Evolutionary conservation across 768 basidiomycete genomes (phyloP), one percentile per base, ranked within the genome.

Genomic region (Lentinus tigrinus): DNA sequence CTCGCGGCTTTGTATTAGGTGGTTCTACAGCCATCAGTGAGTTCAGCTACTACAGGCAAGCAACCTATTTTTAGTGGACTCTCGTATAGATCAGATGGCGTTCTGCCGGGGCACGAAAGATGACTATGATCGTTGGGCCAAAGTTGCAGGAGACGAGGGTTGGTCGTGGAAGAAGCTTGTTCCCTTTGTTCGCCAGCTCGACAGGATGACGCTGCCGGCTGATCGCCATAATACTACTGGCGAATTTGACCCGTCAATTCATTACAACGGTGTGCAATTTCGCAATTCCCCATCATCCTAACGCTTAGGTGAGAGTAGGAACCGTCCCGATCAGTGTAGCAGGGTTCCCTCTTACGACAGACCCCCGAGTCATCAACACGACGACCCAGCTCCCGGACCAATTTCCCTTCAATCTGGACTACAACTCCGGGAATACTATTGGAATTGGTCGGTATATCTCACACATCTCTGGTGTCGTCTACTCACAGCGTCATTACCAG

Each of bases 71-170:
- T 7, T 4, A 46, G n/a, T 28, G 3, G 13, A 17, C 21, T n/a
- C 28, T 16, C 44, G 14, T 21, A 14, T 16, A 57, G 56, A 57
- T 27, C 34, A 24, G 4, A 57, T 57, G 56, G 21, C 37, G 1
- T 57, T 43, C 48, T 51, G 39, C n/a, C 39, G 49, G 6, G 56
- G 56, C 2, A 44, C 56, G 17, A 23, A 40, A 3, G 23, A 44
- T 65, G 69, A 72, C 52, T 62, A 43, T 6, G 60, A 70, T 44
- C 57, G 62, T 13, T 63, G 34, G n/a, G 69, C 70, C 0, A 38
- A 37, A 6, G 26, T 65, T 8, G 65, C 67, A n/a, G 68, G 63
- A 10, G 69, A 71, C 50, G 9, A 37, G 13, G 66, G 68, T 1
- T 70, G 69, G 70, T 63, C 59, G 4, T 69, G 63, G 64, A 42